These are phyloP conservation scores for Kazachstania sp. DNA, from an alignment of 1,139 yeast species.

Conservation along the genomic window DNA sequence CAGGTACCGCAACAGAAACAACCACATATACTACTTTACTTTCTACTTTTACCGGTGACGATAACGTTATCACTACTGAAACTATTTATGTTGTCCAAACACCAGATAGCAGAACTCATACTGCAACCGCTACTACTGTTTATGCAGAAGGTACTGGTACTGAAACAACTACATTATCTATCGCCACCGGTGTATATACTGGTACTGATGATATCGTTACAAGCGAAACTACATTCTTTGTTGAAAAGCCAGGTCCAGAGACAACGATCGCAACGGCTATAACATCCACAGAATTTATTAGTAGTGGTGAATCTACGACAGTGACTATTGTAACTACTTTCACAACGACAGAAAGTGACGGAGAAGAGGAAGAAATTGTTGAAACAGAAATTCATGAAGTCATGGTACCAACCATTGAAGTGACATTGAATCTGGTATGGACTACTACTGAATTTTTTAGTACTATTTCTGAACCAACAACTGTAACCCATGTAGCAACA, in stretches of 20 bases:
- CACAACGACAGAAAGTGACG: neutral
- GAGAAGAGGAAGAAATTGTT: neutral
- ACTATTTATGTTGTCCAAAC: slow-evolving; percentile 1
- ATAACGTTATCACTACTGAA: slow-evolving; percentile 2
- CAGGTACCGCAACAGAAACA: neutral
- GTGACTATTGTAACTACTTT: neutral
- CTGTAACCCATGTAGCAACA: neutral
- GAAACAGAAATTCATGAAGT: neutral
- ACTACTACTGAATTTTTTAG: neutral
- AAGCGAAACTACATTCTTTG: neutral
- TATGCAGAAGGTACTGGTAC: neutral
- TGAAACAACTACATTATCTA: neutral
- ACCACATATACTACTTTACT: neutral
- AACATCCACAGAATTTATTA: neutral
- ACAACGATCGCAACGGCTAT: neutral
- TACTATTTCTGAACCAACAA: neutral
- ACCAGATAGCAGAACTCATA: neutral
- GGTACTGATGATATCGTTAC: neutral
- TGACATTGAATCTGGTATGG: neutral
- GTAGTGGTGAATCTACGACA: neutral
- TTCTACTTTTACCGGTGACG: neutral
- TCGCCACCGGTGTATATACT: neutral
- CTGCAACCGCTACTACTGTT: neutral
- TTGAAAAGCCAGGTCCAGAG: neutral
- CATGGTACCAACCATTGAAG: neutral